Percentiles rank a stretch among this genome's conserved stretches.
These are phyloP conservation scores for Epicoccum sorghinum DNA, from an alignment of 2,329 filamentous ascomycete species.

Conservation along the genomic window DNA sequence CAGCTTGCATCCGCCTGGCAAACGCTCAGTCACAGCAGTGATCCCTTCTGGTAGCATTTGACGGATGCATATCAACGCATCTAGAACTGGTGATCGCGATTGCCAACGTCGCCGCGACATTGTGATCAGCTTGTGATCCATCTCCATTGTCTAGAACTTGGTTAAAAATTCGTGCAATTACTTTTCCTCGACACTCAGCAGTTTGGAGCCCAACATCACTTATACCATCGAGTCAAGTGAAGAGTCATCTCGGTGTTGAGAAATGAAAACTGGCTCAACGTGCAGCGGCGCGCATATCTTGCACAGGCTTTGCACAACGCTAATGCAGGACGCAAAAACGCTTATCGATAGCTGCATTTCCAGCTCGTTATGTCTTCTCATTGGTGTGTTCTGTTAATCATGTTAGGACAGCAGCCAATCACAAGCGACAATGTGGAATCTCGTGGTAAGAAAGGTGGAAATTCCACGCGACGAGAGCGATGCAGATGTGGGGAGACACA, in stretches of 20 bases:
- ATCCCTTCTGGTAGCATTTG: too few species aligned
- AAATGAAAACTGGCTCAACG: slow-evolving; percentile 19
- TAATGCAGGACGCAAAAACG: slow-evolving; percentile 20
- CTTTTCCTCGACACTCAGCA: background rate
- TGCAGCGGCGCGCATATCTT: slow-evolving; percentile 2
- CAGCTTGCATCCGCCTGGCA: background rate
- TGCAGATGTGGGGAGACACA: slow-evolving; percentile 18
- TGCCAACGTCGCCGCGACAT: background rate
- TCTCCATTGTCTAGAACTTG: background rate
- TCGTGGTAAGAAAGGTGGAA: slow-evolving; percentile 14
- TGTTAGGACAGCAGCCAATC: background rate
- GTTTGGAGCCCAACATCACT: background rate
- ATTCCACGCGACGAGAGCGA: slow-evolving; percentile 9
- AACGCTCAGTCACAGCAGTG: too few species aligned
- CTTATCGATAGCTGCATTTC: slow-evolving; percentile 28
- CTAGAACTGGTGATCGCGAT: background rate
- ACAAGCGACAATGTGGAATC: background rate
- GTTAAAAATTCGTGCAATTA: too few species aligned
- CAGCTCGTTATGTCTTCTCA: background rate
- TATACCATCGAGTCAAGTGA: slow-evolving; percentile 3
- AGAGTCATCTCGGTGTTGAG: slow-evolving; percentile 11
- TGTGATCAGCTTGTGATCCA: background rate
- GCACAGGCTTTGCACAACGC: slow-evolving; percentile 19
- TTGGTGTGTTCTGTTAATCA: background rate
- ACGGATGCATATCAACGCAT: background rate